Evolutionary conservation across 495 filamentous ascomycete genomes (phyloP).

Genomic region (Penicillium lividum): DNA sequence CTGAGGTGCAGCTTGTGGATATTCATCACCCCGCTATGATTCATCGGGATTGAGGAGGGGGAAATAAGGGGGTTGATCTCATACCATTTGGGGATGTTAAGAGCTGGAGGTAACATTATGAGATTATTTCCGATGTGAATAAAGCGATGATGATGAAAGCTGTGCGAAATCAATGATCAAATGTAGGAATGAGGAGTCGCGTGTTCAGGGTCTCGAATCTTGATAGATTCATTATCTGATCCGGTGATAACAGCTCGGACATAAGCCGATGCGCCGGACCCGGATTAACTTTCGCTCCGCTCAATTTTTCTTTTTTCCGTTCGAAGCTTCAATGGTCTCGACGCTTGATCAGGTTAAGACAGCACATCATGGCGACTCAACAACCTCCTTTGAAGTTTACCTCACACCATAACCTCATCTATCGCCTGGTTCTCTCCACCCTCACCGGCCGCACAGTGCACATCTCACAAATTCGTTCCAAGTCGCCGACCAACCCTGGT

Average conservation of each 20-base stretch:
- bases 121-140: not conserved
- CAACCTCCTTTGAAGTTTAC: slow-evolving; percentile 67
- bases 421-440: slow-evolving; percentile 86
- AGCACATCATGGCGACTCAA: slow-evolving; percentile 43
- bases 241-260: slow-evolving; percentile 32
- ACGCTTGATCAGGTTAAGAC: slow-evolving; percentile 12
- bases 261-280: slow-evolving; percentile 24
- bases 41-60: slow-evolving; percentile 24
- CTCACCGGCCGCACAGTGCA: slow-evolving; percentile 86
- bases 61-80: slow-evolving; percentile 8
- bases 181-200: not conserved
- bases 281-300: slow-evolving; percentile 30
- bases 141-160: not conserved
- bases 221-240: slow-evolving; percentile 18
- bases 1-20: not conserved
- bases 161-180: not conserved
- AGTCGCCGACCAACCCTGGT: slow-evolving; percentile 80
- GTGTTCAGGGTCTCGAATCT: slow-evolving; percentile 9
- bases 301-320: slow-evolving; percentile 37
- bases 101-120: slow-evolving; percentile 44
- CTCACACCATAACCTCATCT: slow-evolving; percentile 75
- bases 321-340: slow-evolving; percentile 18
- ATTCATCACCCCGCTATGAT: slow-evolving; percentile 16
- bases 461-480: slow-evolving; percentile 88
- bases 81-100: slow-evolving; percentile 89